Evolutionary conservation across 2,329 filamentous ascomycete genomes (phyloP), one percentile per base, ranked within the genome.

Genomic region (Phaeosphaeriaceae sp.): DNA sequence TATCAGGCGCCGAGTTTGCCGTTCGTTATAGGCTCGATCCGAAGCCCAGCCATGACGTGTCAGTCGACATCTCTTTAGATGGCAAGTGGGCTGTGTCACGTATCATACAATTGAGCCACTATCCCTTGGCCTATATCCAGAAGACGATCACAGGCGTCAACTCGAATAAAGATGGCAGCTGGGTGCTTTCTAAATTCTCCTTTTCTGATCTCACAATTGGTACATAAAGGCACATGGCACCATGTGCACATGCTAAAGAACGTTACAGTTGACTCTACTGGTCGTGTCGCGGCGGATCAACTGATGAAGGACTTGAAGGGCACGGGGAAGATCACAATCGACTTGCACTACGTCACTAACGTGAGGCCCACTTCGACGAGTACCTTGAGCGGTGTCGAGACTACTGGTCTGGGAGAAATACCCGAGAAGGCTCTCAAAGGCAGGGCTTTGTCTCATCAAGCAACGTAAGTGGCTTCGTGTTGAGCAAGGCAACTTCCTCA

Each of bases 381-480:
- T 15, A 3, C 17, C 6, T 21, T n/a, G 7, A 11, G 13, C 6
- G 31, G 11, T 3, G 13, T 10, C 2, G 24, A 47, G 15, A 25
- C 33, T 5, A 11, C 7, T 17, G 13, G 15, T 15, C 1, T 60
- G 1, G 51, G 57, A 11, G 36, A 48, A 3, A 42, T 70, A 2
- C 61, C 66, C 0, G 65, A 73, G 31, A 72, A 71, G 27, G 67
- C 67, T 7, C 25, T 71, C 11, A 71, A 70, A 47, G 65, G 66
- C 0, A 50, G 45, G 1, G 51, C 57, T 4, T 19, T 72, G 1
- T 65, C 69, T 0, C 65, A 70, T 45, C 53, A 57, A 15, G 20
- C 56, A 13, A 57, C 24, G 65, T 67, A 24, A 24, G 48, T 53
- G 6, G 25, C n/a, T 19, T 9, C 3, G 3, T 3, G 6, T 3